Percentiles rank a stretch among this genome's conserved stretches.
These are phyloP conservation scores for Amesomyces nigricolor DNA, from an alignment of 2,329 filamentous ascomycete genomes.

Conservation along the genomic window DNA sequence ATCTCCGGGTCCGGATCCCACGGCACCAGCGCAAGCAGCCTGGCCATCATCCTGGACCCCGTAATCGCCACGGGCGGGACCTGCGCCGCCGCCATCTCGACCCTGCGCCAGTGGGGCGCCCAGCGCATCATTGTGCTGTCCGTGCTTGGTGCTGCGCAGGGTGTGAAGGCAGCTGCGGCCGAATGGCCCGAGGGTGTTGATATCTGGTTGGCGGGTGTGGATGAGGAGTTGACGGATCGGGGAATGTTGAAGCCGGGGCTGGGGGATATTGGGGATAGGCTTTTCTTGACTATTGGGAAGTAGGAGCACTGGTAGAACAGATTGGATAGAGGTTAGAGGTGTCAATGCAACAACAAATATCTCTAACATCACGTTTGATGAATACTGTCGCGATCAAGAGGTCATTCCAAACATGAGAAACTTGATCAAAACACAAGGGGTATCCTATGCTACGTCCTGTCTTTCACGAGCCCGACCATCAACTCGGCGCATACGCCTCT, in stretches of 20 bases:
- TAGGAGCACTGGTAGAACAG: conserved; percentile 32
- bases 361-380: too few relatives aligned
- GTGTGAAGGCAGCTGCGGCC: conserved; percentile 63
- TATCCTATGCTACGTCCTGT: not conserved
- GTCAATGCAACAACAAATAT: too few relatives aligned
- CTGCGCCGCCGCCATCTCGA: conserved; percentile 82
- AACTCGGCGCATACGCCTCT: conserved; percentile 40
- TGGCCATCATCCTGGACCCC: conserved; percentile 85
- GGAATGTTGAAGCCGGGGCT: conserved; percentile 90
- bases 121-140: conserved; percentile 69
- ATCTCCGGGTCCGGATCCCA: conserved; percentile 33
- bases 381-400: too few relatives aligned
- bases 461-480: not conserved
- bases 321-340: not conserved
- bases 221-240: conserved; percentile 63
- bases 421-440: not conserved
- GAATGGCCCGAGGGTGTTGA: conserved; percentile 75
- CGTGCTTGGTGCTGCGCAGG: conserved; percentile 66
- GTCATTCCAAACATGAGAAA: too few relatives aligned
- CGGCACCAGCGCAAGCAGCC: conserved; percentile 36
- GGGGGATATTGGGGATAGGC: conserved; percentile 82
- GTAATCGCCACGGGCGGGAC: conserved; percentile 93
- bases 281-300: conserved; percentile 87
- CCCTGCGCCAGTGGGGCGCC: conserved; percentile 87
- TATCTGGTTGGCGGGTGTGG: conserved; percentile 78